These are phyloP conservation scores for Penicillium maclennaniae DNA, from an alignment of 495 filamentous ascomycete genomes.

Conservation along the genomic window DNA sequence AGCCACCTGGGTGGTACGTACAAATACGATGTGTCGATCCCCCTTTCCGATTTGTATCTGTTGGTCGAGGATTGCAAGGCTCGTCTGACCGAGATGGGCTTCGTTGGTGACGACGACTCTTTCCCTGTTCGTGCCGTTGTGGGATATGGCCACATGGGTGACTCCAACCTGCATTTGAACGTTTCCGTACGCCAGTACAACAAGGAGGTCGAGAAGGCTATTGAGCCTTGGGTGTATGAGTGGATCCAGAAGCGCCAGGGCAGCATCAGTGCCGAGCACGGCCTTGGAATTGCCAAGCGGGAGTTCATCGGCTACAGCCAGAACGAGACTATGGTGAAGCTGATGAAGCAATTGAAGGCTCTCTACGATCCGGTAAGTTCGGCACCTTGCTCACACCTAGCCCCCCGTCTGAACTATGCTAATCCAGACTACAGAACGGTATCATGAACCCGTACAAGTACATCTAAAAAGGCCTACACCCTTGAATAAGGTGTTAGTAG, in stretches of 20 bases:
- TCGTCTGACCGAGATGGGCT: slow-evolving; percentile 64
- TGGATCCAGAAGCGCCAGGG: slow-evolving; percentile 86
- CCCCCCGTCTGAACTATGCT: slow-evolving; percentile 12
- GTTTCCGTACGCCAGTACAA: slow-evolving; percentile 76
- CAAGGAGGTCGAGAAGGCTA: slow-evolving; percentile 78
- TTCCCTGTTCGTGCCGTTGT: slow-evolving; percentile 81
- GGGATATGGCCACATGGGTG: slow-evolving; percentile 98
- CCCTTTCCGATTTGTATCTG: slow-evolving; percentile 78
- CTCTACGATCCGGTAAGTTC: slow-evolving; percentile 84
- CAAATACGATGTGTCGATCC: slow-evolving; percentile 97
- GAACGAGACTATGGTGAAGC: slow-evolving; percentile 72
- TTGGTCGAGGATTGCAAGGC: slow-evolving; percentile 80
- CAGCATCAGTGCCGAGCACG: slow-evolving; percentile 95
- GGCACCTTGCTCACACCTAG: background rate
- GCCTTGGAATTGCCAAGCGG: slow-evolving; percentile 90
- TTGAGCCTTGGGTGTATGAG: slow-evolving; percentile 96
- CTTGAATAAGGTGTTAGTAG: background rate
- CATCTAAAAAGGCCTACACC: slow-evolving; percentile 38
- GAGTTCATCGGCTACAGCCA: slow-evolving; percentile 90
- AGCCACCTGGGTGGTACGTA: slow-evolving; percentile 94
- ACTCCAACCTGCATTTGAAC: slow-evolving; percentile 92
- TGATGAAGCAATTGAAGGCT: slow-evolving; percentile 93
- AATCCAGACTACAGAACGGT: slow-evolving; percentile 57
- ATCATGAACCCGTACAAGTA: slow-evolving; percentile 97
- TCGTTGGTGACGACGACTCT: slow-evolving; percentile 73